Evolutionary conservation across 2,329 filamentous ascomycete genomes (phyloP), one percentile per base, ranked within the genome.

Genomic region (Diplodia intermedia): DNA sequence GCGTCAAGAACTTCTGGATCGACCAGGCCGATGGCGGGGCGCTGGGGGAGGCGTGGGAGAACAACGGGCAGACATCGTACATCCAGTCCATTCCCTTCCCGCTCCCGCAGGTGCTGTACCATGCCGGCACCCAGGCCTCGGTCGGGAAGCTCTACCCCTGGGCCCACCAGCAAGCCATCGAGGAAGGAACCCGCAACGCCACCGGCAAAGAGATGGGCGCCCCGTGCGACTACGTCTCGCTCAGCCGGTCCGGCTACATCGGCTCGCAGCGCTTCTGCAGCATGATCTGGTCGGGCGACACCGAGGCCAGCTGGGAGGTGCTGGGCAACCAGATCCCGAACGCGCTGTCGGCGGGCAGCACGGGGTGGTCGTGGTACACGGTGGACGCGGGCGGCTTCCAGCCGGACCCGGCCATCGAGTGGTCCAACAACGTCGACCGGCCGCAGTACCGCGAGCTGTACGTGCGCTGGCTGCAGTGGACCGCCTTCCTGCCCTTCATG

Each of bases 1-100:
- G 75, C 29, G 75, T 77, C 69, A 72, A 74, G 54, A 76, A 76
- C 68, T 77, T 76, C 69, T 77, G 76, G 75, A 76, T 77, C 57
- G 76, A 77, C 61, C 73, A 77, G 71, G 75, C 75, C 5, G 76
- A 77, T 38, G 79, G 78, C 12, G 79, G 79, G 1, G 72, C 77
- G 3, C 71, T 79, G 3, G 79, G 79, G 9, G 79, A 71, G 73
- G 78, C 68, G 66, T 80, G 78, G 66, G 76, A 80, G 63, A 80
- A 79, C 55, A 79, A 80, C 49, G 77, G 74, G 3, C 75, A 75
- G 60, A 70, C 68, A n/a, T 68, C 63, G 0, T 73, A 72, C 53
- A 73, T 77, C 70, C 8, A 72, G 71, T 71, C 76, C 69, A 63
- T 79, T 66, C 73, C 78, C 2, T 76, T 73, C 43, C 71, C 75